These are phyloP conservation scores for Bruguiera hainesii DNA, from an alignment of 441 rosid genomes.

Conservation along the genomic window DNA sequence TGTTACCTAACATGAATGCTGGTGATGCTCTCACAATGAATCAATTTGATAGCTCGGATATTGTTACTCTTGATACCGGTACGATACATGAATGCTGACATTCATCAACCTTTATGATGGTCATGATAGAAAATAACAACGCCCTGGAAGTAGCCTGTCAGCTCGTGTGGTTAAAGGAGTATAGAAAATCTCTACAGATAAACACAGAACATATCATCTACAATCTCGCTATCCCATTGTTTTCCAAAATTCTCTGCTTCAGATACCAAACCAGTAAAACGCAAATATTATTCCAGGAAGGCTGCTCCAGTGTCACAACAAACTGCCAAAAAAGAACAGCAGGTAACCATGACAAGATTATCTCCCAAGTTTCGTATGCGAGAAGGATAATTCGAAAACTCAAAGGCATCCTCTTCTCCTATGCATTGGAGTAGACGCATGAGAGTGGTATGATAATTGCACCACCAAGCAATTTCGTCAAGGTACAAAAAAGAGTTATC, in stretches of 20 bases:
- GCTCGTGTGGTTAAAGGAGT: background rate
- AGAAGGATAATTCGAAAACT: background rate
- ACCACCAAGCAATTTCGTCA: too few species aligned
- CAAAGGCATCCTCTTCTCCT: background rate
- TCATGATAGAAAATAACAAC: slow-evolving; percentile 6
- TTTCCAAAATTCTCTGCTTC: slow-evolving; percentile 1
- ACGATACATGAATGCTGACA: slow-evolving; percentile 11
- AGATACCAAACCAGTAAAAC: slow-evolving; percentile 8
- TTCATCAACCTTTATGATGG: slow-evolving; percentile 13
- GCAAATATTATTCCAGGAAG: slow-evolving; percentile 3
- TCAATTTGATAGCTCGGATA: too few species aligned
- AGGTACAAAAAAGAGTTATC: too few species aligned
- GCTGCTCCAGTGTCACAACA: slow-evolving; percentile 10
- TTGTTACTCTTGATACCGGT: too few species aligned
- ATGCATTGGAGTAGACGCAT: background rate
- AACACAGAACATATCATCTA: background rate
- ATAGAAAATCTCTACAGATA: slow-evolving; percentile 1
- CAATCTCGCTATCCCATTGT: background rate
- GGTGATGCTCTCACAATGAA: background rate
- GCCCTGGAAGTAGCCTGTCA: slow-evolving; percentile 9
- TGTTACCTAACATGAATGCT: too few species aligned
- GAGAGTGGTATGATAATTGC: too few species aligned
- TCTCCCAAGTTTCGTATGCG: background rate
- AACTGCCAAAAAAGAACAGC: slow-evolving; percentile 17
- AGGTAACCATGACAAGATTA: slow-evolving; percentile 5